Evolutionary conservation across 352 stramenopile genomes (phyloP).

Genomic region (Phytopythium boreale): DNA sequence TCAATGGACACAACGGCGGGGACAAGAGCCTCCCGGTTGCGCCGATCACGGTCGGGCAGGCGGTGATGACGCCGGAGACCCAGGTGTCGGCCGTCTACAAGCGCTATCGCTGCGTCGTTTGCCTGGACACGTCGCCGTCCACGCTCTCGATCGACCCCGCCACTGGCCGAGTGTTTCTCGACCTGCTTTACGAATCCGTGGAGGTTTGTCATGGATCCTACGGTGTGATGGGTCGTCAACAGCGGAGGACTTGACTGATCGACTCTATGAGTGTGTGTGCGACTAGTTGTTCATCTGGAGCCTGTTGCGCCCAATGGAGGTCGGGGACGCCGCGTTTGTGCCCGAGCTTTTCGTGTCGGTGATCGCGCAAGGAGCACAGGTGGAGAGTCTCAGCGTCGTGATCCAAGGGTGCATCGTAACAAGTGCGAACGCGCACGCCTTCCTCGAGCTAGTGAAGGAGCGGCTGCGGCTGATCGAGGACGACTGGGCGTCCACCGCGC

Average conservation of each 20-base stretch:
- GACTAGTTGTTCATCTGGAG: slow-evolving; percentile 69
- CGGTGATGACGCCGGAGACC: slow-evolving; percentile 42
- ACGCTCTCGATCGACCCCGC: slow-evolving; percentile 77
- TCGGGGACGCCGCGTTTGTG: slow-evolving; percentile 41
- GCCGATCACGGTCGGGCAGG: slow-evolving; percentile 16
- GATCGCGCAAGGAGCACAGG: slow-evolving; percentile 71
- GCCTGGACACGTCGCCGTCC: slow-evolving; percentile 81
- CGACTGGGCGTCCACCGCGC: slow-evolving; percentile 56
- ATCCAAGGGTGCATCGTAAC: slow-evolving; percentile 81
- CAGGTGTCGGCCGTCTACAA: slow-evolving; percentile 61
- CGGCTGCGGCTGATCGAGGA: slow-evolving; percentile 81
- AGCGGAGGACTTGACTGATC: not conserved
- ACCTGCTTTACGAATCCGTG: slow-evolving; percentile 77
- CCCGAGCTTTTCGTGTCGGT: slow-evolving; percentile 80
- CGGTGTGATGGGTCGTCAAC: not conserved
- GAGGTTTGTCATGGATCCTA: slow-evolving; percentile 23
- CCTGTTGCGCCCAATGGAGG: slow-evolving; percentile 53
- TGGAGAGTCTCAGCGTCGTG: slow-evolving; percentile 80
- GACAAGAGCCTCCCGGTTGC: not conserved
- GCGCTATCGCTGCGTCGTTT: slow-evolving; percentile 81
- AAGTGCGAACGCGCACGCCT: slow-evolving; percentile 38
- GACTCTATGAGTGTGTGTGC: not conserved
- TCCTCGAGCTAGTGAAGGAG: slow-evolving; percentile 72
- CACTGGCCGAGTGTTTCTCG: slow-evolving; percentile 72
- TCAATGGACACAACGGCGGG: slow-evolving; percentile 3